A percentile compares a stretch with the other conserved stretches of the same genome.
These are phyloP conservation scores for Apophysomyces variabilis DNA, from an alignment of 371 early-diverging fungal genomes.

Conservation along the genomic window DNA sequence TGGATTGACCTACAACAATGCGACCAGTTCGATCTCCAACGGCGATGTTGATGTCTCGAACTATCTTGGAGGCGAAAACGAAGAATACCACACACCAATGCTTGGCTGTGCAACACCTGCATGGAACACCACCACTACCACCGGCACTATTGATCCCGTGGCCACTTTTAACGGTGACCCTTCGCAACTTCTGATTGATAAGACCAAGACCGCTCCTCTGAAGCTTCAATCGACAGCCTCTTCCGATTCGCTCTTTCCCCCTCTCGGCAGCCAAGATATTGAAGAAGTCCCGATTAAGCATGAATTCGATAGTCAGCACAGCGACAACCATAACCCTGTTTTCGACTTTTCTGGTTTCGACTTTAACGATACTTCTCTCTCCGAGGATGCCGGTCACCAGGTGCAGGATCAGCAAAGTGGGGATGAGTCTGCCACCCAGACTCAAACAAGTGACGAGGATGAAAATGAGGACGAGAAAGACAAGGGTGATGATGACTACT, in stretches of 20 bases:
- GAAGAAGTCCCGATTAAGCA: neutral
- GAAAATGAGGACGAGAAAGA: neutral
- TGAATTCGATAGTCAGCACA: neutral
- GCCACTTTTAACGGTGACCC: constrained; percentile 10
- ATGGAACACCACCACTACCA: neutral
- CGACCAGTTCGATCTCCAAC: neutral
- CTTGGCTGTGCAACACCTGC: neutral
- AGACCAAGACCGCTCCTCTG: neutral
- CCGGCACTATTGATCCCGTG: neutral
- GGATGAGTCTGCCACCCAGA: neutral
- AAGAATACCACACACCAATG: neutral
- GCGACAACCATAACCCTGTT: neutral
- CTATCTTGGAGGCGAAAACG: constrained; percentile 26
- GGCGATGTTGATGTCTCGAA: constrained; percentile 32
- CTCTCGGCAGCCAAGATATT: constrained; percentile 6
- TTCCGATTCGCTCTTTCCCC: neutral
- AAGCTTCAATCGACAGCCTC: neutral
- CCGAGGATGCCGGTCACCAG: constrained; percentile 2
- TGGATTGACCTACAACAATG: neutral
- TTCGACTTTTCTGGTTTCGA: neutral
- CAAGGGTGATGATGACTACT: neutral
- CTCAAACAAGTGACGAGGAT: neutral
- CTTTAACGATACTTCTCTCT: neutral
- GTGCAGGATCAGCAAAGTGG: neutral
- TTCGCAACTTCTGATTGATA: constrained; percentile 7